phyloP scores from a whole-genome alignment of 495 filamentous ascomycete genomes.

The Emericellopsis terricola region DNA sequence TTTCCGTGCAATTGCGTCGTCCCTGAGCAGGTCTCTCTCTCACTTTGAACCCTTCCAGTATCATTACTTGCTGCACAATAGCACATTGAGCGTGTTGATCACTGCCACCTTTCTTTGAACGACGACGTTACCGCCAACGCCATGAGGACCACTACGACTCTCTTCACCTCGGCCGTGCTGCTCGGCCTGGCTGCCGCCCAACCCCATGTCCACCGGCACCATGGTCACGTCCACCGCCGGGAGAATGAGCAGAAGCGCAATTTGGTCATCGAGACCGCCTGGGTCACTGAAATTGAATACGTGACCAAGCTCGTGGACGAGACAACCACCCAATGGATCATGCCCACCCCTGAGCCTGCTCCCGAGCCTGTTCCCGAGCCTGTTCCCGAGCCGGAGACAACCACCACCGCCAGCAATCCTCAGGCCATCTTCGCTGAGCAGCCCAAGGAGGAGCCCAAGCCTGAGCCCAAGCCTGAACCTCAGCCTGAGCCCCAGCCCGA shows the following conservation, averaged over 20 bases:
- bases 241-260: slow-evolving; percentile 17
- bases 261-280: slow-evolving; percentile 27
- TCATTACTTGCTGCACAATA: no score
- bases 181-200: slow-evolving; percentile 25
- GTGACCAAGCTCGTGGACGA: slow-evolving; percentile 26
- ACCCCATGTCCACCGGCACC: slow-evolving; percentile 20
- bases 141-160: slow-evolving; percentile 30
- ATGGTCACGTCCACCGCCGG: slow-evolving; percentile 14
- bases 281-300: slow-evolving; percentile 27
- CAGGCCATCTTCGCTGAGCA: not conserved
- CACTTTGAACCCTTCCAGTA: not conserved
- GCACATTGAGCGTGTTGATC: no score
- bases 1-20: no score
- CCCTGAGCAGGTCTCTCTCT: slow-evolving; percentile 1
- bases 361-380: slow-evolving; percentile 3
- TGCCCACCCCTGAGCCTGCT: not conserved
- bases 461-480: slow-evolving; percentile 4
- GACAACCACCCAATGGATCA: slow-evolving; percentile 19
- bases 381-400: not conserved
- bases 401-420: slow-evolving; percentile 1
- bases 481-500: not conserved
- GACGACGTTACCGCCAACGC: no score
- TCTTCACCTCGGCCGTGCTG: slow-evolving; percentile 19
- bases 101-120: no score
- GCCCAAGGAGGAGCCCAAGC: slow-evolving; percentile 2